Conservation (phyloP, 2,329 filamentous ascomycete species). For the Penicillium crustosum region DNA sequence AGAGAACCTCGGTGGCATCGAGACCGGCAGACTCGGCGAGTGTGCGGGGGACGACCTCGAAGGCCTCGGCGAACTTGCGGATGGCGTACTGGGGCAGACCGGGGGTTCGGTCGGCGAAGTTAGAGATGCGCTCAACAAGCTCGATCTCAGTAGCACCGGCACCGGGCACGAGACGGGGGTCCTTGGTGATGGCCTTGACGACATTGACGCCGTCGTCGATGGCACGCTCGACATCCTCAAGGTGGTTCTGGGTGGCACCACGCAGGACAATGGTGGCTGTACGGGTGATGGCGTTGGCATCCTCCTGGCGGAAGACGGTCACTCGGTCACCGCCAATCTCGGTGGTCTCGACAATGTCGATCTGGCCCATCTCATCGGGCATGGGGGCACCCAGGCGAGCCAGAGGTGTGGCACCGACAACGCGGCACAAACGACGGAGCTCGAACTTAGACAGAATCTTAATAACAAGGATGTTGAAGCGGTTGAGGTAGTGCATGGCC, state of each 20-base stretch:
- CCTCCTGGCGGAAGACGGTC: slow-evolving; percentile 95
- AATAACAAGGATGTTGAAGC: slow-evolving; percentile 92
- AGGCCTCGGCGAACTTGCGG: slow-evolving; percentile 94
- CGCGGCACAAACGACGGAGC: slow-evolving; percentile 87
- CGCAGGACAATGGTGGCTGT: slow-evolving; percentile 93
- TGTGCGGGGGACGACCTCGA: slow-evolving; percentile 92
- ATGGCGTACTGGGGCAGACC: slow-evolving; percentile 95
- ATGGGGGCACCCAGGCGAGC: slow-evolving; percentile 94
- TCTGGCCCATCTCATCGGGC: slow-evolving; percentile 98
- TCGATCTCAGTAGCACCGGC: slow-evolving; percentile 94
- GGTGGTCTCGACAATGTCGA: slow-evolving; percentile 93
- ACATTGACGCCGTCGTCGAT: slow-evolving; percentile 98
- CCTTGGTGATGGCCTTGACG: slow-evolving; percentile 95
- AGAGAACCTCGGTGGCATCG: slow-evolving; percentile 95
- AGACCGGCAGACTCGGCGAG: slow-evolving; percentile 93
- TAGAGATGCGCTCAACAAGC: slow-evolving; percentile 86
- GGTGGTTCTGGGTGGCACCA: slow-evolving; percentile 95
- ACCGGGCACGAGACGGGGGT: slow-evolving; percentile 85
- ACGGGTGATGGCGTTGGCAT: slow-evolving; percentile 73
- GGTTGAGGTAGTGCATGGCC: slow-evolving; percentile 96
- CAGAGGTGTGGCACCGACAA: slow-evolving; percentile 94
- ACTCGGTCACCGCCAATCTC: slow-evolving; percentile 98
- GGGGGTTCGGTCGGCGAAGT: slow-evolving; percentile 86
- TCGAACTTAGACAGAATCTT: slow-evolving; percentile 99
- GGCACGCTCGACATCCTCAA: slow-evolving; percentile 94